phyloP scores from a whole-genome alignment of 371 early-diverging fungal species.

The Saksenaea vasiformis region DNA sequence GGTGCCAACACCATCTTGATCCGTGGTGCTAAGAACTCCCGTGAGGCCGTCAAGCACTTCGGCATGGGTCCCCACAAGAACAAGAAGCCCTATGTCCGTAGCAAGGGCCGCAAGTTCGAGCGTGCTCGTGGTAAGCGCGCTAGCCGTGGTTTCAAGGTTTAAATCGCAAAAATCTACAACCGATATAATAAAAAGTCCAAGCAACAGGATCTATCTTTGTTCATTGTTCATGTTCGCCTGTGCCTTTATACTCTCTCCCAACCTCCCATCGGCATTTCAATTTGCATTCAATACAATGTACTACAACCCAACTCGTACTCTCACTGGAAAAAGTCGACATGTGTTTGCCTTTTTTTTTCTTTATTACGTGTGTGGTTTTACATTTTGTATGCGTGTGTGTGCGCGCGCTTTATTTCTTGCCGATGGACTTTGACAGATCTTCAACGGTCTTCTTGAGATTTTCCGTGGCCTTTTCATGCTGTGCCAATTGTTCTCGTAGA shows the following conservation, averaged over 20 bases:
- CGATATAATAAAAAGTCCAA: neutral
- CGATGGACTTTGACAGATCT: neutral
- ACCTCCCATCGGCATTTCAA: neutral
- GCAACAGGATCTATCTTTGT: neutral
- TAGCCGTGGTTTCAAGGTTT: slow-evolving; percentile 87
- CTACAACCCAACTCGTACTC: neutral
- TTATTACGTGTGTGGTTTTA: neutral
- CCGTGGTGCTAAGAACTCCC: slow-evolving; percentile 73
- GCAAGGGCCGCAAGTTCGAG: slow-evolving; percentile 99
- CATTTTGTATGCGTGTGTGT: neutral
- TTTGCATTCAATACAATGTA: neutral
- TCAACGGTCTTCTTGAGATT: neutral
- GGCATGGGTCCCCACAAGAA: slow-evolving; percentile 71
- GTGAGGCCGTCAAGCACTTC: slow-evolving; percentile 95
- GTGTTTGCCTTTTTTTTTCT: neutral
- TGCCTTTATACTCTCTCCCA: neutral
- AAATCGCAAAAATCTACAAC: slow-evolving; percentile 23
- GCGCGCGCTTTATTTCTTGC: neutral
- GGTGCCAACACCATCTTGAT: slow-evolving; percentile 91
- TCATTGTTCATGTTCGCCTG: neutral
- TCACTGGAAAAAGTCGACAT: neutral
- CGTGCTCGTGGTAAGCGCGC: slow-evolving; percentile 97
- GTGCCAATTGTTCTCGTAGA: neutral
- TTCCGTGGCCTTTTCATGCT: neutral
- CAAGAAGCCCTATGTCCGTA: slow-evolving; percentile 87